Base-by-base conservation (phyloP, 768 basidiomycete species). In the Myochromella boudieri region DNA sequence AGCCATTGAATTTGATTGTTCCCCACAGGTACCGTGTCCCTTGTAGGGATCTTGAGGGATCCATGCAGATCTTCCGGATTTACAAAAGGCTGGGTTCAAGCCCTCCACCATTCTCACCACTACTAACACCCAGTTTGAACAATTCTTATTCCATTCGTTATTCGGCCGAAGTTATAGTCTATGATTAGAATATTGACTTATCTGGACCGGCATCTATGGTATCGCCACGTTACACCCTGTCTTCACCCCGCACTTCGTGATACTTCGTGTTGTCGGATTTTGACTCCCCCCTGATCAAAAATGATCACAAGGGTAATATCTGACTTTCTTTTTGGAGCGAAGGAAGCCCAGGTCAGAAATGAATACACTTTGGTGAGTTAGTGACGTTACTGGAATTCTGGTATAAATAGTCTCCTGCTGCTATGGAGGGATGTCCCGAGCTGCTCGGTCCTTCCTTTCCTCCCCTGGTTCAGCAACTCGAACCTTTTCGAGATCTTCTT, bases 301-400 rank as follows among this genome's bases (percentile, higher is more conserved):
- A 58, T 56, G 56, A 51, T 58, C 56, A 55, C 54, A 53, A 56
- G 56, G 53, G 37, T 50, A 21, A 41, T 61, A 33, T 54, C 51
- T 15, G 46, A 48, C 29, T 39, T 54, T 22, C 39, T 62, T 25
- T 49, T 54, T 48, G 57, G 57, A 46, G 49, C 31, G 27, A 56
- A 51, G 34, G 44, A 50, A 27, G 41, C 34, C 18, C 48, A 54
- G 36, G 46, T 55, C 24, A 49, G 34, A 48, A 38, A 44, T 22
- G 38, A 55, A 45, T 63, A 63, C 44, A 56, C 49, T 21, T 44
- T 65, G 58, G 62, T 64, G 57, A 62, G 64, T 60, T 34, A 26
- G 51, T 54, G 53, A 58, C 55, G 53, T 55, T 58, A 53, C 20
- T 32, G 4, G 15, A 3, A 14, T 26, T 29, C 20, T 32, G 24